Evolutionary conservation across 2,329 filamentous ascomycete genomes (phyloP).

Genomic region (Nothophaeocryptopus gaeumannii): DNA sequence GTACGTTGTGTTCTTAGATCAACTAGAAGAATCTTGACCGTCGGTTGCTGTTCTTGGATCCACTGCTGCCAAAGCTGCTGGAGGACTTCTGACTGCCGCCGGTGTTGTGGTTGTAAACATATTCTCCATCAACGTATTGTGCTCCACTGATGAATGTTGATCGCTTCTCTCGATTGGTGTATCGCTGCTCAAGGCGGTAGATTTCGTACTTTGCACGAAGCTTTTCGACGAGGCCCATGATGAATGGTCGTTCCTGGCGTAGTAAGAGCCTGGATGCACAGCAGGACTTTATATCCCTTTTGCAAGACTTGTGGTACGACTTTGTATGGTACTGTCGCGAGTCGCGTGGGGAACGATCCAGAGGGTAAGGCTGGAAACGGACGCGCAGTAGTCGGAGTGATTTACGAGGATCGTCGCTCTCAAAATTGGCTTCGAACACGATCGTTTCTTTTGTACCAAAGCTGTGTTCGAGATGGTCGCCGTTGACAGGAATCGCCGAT

Average conservation of each 20-base stretch:
- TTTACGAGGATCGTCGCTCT: conserved; percentile 1
- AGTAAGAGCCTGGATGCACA: too few species aligned
- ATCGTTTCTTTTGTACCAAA: too few species aligned
- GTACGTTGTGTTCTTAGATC: too few species aligned
- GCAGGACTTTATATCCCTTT: too few species aligned
- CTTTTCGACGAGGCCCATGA: conserved; percentile 69
- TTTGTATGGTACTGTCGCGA: not conserved
- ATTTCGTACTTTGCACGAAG: conserved; percentile 81
- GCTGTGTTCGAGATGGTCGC: not conserved
- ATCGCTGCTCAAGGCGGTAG: conserved; percentile 91
- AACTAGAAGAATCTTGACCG: too few species aligned
- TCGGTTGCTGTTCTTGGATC: not conserved
- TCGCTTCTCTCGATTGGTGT: conserved; percentile 86
- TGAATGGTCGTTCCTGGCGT: conserved; percentile 3
- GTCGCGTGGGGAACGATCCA: not conserved
- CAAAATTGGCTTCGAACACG: too few species aligned
- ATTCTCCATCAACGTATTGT: conserved; percentile 92
- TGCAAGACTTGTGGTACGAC: too few species aligned
- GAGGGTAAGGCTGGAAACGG: conserved; percentile 4
- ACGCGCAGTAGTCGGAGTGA: conserved; percentile 5
- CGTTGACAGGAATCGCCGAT: too few species aligned
- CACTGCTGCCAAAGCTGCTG: conserved; percentile 19
- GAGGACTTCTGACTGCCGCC: conserved; percentile 20
- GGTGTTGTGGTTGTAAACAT: conserved; percentile 62
- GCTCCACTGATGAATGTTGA: conserved; percentile 86